Conservation (phyloP, 1,284 basidiomycete genomes). For the Apiotrichum gamsii region DNA sequence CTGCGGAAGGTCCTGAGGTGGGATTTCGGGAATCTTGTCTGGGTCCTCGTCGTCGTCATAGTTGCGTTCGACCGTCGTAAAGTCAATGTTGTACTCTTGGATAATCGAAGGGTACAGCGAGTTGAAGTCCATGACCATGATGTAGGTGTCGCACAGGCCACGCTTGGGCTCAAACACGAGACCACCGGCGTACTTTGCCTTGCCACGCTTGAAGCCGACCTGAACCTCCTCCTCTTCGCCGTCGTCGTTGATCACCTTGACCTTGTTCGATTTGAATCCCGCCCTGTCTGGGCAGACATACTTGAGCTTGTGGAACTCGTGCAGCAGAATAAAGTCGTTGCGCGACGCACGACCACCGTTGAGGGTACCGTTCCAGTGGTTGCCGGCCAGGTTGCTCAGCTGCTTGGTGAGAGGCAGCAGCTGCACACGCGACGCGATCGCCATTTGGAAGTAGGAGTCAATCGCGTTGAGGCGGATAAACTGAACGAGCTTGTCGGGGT, state of each 20-base stretch:
- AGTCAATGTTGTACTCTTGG: slow-evolving; percentile 99
- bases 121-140: slow-evolving; percentile 99
- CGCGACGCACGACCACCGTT: slow-evolving; percentile 95
- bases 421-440: slow-evolving; percentile 84
- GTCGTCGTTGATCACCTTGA: slow-evolving; percentile 31
- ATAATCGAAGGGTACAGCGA: slow-evolving; percentile 99
- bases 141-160: slow-evolving; percentile 93
- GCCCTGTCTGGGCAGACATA: slow-evolving; percentile 96
- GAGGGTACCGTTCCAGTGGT: slow-evolving; percentile 93
- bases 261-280: slow-evolving; percentile 57
- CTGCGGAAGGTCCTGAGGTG: slow-evolving; percentile 63
- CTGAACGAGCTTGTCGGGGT: slow-evolving; percentile 71
- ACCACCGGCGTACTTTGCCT: slow-evolving; percentile 98
- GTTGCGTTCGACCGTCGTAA: slow-evolving; percentile 82
- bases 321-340: slow-evolving; percentile 97
- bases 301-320: slow-evolving; percentile 94
- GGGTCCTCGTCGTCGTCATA: slow-evolving; percentile 57
- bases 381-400: slow-evolving; percentile 94
- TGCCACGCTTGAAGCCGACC: slow-evolving; percentile 61
- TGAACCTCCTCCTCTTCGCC: slow-evolving; percentile 57
- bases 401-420: slow-evolving; percentile 84
- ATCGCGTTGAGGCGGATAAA: slow-evolving; percentile 90
- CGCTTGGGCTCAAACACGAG: slow-evolving; percentile 95
- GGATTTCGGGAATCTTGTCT: slow-evolving; percentile 85
- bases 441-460: slow-evolving; percentile 95